These are phyloP conservation scores for Boletus holoroseus DNA, from an alignment of 1,284 basidiomycete genomes.

Conservation along the genomic window DNA sequence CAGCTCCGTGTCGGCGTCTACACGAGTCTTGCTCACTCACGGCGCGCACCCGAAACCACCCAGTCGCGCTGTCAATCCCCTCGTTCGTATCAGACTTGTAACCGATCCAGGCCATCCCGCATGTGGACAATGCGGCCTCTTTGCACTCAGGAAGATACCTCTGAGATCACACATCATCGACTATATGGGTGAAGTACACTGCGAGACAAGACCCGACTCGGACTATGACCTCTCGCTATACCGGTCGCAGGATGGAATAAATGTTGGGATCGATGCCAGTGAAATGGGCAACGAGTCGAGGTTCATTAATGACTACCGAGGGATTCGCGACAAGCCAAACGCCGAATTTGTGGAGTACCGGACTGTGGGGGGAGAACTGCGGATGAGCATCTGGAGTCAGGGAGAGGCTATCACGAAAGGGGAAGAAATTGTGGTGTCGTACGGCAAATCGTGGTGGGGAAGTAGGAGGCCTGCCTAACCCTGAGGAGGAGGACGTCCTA, in stretches of 20 bases:
- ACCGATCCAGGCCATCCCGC: conserved; percentile 61
- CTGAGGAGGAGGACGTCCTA: not conserved
- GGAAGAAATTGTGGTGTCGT: conserved; percentile 83
- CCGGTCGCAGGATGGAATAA: conserved; percentile 49
- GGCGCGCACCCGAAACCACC: conserved; percentile 16
- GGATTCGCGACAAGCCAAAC: conserved; percentile 63
- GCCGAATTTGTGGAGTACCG: conserved; percentile 65
- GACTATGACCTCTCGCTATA: conserved; percentile 85
- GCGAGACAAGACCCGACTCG: conserved; percentile 60
- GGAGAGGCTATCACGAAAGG: conserved; percentile 65
- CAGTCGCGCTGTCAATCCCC: conserved; percentile 23
- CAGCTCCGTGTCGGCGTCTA: conserved; percentile 42
- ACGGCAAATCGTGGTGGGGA: conserved; percentile 91
- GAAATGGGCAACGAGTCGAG: conserved; percentile 77
- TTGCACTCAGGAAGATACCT: conserved; percentile 67
- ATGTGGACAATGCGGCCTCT: conserved; percentile 77
- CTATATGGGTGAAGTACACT: conserved; percentile 83
- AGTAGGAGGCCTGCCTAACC: conserved; percentile 39
- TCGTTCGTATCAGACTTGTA: conserved; percentile 44
- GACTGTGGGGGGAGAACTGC: conserved; percentile 55
- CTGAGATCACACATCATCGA: conserved; percentile 67
- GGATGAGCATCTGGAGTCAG: conserved; percentile 73
- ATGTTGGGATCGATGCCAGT: conserved; percentile 70
- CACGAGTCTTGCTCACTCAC: conserved; percentile 33
- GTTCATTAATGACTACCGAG: conserved; percentile 86